Base-by-base conservation (phyloP, 345 rosid species). In the Pelargonium nanum region DNA sequence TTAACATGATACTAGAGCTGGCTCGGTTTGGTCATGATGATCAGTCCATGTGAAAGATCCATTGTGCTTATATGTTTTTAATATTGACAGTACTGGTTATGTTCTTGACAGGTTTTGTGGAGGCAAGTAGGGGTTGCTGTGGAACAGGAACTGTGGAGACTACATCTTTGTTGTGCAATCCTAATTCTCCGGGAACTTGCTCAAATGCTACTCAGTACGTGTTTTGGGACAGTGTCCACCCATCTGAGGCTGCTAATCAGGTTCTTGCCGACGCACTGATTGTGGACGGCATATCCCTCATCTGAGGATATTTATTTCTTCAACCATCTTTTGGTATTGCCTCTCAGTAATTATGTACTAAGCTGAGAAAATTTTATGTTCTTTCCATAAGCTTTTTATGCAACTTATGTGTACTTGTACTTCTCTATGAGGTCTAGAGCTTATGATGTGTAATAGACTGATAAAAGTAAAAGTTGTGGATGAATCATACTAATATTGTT, bases 191-290 rank as follows among this genome's bases (percentile, higher is more conserved):
- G 4, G 96, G 99, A 61, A 87, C 97, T 51, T 94, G 99, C 48
- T 6, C 95, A 1, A 86, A 88, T 72, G 96, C 99, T 21, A 71
- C 82, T 20, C 82, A 84, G 70, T 87, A 84, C 70, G 91, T 93
- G 74, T 93, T 93, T 65, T 93, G 89, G 85, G 97, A 93, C 75
- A 78, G 90, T 68, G 88, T 90, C 30, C 99, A 93, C 72, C 97
- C 97, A 19, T 85, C 97, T 53, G 71, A 94, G 74, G 97, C 96
- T 57, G 88, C 96, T 26, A 90, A 94, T 70, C 77, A 90, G 68
- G 74, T 90, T 61, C 90, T 94, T 54, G 87, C 96, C 20, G 81
- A 70, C 72, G 63, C 87, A 6, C 67, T 93, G 72, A 60, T 90
- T 44, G 59, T 62, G 55, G 81, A 77, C 60, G 99, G 99, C 22